Conservation (phyloP, 768 basidiomycete genomes). For the Obba rivulosa region DNA sequence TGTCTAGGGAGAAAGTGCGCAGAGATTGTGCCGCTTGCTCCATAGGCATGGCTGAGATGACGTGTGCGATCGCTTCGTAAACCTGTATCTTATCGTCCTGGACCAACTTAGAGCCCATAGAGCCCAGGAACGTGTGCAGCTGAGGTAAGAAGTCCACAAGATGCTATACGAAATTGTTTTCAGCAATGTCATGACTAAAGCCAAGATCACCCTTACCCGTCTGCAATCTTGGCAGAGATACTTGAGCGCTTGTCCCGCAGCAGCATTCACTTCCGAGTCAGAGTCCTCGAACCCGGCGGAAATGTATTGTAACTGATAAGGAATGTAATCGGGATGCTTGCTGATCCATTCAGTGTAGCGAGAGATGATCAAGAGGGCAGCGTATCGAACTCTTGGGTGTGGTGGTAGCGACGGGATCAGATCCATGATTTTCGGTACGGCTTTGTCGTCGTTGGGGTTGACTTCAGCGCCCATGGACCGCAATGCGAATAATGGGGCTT, state of each 20-base stretch:
- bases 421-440: conserved; percentile 96
- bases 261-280: conserved; percentile 81
- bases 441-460: conserved; percentile 71
- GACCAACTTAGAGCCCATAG: conserved; percentile 69
- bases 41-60: conserved; percentile 93
- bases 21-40: conserved; percentile 82
- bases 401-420: conserved; percentile 83
- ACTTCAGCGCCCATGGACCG: conserved; percentile 97
- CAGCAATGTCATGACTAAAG: conserved; percentile 2
- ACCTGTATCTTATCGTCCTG: conserved; percentile 90
- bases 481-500: conserved; percentile 96
- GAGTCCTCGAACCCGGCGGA: conserved; percentile 84
- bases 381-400: conserved; percentile 92
- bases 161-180: too few relatives aligned
- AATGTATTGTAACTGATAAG: conserved; percentile 83
- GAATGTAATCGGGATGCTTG: conserved; percentile 81
- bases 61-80: conserved; percentile 92
- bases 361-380: conserved; percentile 89
- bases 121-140: conserved; percentile 81
- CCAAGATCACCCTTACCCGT: conserved; percentile 45
- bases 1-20: conserved; percentile 80
- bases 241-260: conserved; percentile 93
- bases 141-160: conserved; percentile 89
- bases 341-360: conserved; percentile 98
- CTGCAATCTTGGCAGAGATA: conserved; percentile 97